Base-by-base conservation (phyloP, 148 eudicot genomes). In the Heliosperma pusillum region DNA sequence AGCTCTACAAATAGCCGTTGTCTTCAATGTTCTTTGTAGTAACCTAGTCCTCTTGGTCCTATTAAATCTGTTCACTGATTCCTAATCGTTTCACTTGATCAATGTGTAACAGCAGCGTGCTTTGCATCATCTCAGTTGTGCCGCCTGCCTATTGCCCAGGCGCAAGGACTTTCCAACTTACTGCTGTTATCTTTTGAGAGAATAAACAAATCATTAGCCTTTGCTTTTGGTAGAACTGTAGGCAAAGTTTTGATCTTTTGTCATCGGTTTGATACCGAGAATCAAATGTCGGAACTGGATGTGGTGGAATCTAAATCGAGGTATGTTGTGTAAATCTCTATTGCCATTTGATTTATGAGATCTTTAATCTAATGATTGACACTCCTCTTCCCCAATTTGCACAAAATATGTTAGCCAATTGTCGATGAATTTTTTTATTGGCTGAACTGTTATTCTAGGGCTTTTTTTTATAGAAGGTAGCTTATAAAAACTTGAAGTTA, bases 261-360 rank as follows among this genome's bases (percentile, higher is more conserved):
- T 65, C 61, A 44, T 22, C 45, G 4, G 17, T 64, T 47, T 44
- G 60, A 65, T 33, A 33, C 74, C 19, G 22, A 57, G 59, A 63
- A 75, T 45, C 71, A 75, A 70, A 80, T 80, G 82, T 76, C 82
- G 10, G 82, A 75, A 71, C 52, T 80, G 71, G 82, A 76, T 76
- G 82, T 76, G 76, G 82, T 75, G 72, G 82, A 80, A 64, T 56
- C 72, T 62, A 76, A 76, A 65, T 42, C 74, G 12, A 76, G 82
- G 82, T 80, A 74, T 74, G 60, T 62, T 69, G 58, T 19, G 57
- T 36, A 64, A 27, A 40, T 26, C 16, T 9, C 64, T 29, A 25
- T 8, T 9, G 19, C 30, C 29, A 63, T 26, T 53, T 26, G 25
- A 29, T 20, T 73, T 4, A 27, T 21, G 52, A 19, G 0, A 36